These are phyloP conservation scores for Phylloporus arenicola DNA, from an alignment of 768 basidiomycete genomes.

Conservation along the genomic window DNA sequence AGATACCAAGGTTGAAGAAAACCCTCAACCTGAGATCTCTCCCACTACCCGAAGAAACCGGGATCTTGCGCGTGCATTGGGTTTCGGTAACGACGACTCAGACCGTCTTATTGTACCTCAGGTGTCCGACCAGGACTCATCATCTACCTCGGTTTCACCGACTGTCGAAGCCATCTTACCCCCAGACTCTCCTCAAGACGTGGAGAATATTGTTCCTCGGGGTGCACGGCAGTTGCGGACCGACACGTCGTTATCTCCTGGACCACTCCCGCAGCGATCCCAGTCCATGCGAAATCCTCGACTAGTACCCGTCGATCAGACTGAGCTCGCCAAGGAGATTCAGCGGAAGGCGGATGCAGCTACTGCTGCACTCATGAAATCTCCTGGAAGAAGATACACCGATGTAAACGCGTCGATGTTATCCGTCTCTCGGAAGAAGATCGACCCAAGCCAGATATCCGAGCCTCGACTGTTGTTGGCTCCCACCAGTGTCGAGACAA, in stretches of 20 bases:
- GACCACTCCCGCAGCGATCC: slow-evolving; percentile 23
- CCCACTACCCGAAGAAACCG: slow-evolving; percentile 59
- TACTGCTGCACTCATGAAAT: slow-evolving; percentile 52
- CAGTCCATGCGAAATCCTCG: slow-evolving; percentile 36
- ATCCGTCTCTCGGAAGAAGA: slow-evolving; percentile 47
- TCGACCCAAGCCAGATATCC: slow-evolving; percentile 61
- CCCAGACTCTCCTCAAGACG: slow-evolving; percentile 15
- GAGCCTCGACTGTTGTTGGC: slow-evolving; percentile 61
- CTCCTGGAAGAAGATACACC: slow-evolving; percentile 37
- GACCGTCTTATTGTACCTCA: slow-evolving; percentile 21
- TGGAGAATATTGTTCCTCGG: slow-evolving; percentile 8
- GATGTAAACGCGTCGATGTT: slow-evolving; percentile 38
- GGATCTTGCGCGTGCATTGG: slow-evolving; percentile 69
- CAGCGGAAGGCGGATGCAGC: slow-evolving; percentile 66
- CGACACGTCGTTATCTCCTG: slow-evolving; percentile 13
- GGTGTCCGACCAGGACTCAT: slow-evolving; percentile 21
- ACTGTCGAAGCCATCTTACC: slow-evolving; percentile 32
- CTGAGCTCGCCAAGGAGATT: slow-evolving; percentile 58
- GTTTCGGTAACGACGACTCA: slow-evolving; percentile 50
- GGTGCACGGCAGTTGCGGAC: slow-evolving; percentile 1
- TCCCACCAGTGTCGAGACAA: slow-evolving; percentile 61
- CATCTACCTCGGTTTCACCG: slow-evolving; percentile 29
- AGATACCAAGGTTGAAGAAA: slow-evolving; percentile 17
- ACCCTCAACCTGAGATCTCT: slow-evolving; percentile 35
- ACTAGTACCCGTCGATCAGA: slow-evolving; percentile 42